Conservation (phyloP, 495 filamentous ascomycete species). For the Penicillium goetzii region DNA sequence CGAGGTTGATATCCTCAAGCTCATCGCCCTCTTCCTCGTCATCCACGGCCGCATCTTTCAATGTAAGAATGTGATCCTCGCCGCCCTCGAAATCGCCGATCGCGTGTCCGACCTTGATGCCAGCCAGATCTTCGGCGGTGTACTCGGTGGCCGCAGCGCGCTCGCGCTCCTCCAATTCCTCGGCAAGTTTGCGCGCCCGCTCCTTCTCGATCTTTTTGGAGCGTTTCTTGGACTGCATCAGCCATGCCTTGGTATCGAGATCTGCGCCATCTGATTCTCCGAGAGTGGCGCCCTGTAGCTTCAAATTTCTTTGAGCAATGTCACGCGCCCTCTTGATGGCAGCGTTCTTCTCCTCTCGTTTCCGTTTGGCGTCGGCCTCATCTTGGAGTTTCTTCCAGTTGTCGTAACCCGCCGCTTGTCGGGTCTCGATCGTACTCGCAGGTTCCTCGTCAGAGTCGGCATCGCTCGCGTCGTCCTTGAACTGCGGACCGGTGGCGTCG, state of each 20-base stretch:
- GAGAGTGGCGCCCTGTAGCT: constrained; percentile 78
- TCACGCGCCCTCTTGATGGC: constrained; percentile 90
- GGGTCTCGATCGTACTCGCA: constrained; percentile 76
- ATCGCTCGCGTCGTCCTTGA: constrained; percentile 58
- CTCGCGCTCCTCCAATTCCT: constrained; percentile 73
- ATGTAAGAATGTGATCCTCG: constrained; percentile 82
- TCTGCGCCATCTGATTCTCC: constrained; percentile 66
- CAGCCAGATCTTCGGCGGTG: constrained; percentile 80
- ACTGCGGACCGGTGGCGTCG: constrained; percentile 54
- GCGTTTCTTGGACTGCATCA: constrained; percentile 83
- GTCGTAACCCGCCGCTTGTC: constrained; percentile 74
- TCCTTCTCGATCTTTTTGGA: constrained; percentile 87
- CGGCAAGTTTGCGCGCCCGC: constrained; percentile 67
- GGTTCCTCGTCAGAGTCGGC: constrained; percentile 64
- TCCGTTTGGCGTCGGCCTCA: constrained; percentile 66
- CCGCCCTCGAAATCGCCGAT: constrained; percentile 71
- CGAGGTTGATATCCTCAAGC: constrained; percentile 79
- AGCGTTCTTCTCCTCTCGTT: constrained; percentile 74
- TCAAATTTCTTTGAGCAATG: constrained; percentile 70
- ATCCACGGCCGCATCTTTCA: constrained; percentile 87
- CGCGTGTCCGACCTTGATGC: constrained; percentile 90
- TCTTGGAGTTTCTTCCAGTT: constrained; percentile 71
- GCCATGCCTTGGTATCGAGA: constrained; percentile 80
- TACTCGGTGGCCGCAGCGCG: constrained; percentile 58
- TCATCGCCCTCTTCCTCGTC: constrained; percentile 92